These are phyloP conservation scores for Fusarium sp. DNA, from an alignment of 2,329 filamentous ascomycete species.

Conservation along the genomic window DNA sequence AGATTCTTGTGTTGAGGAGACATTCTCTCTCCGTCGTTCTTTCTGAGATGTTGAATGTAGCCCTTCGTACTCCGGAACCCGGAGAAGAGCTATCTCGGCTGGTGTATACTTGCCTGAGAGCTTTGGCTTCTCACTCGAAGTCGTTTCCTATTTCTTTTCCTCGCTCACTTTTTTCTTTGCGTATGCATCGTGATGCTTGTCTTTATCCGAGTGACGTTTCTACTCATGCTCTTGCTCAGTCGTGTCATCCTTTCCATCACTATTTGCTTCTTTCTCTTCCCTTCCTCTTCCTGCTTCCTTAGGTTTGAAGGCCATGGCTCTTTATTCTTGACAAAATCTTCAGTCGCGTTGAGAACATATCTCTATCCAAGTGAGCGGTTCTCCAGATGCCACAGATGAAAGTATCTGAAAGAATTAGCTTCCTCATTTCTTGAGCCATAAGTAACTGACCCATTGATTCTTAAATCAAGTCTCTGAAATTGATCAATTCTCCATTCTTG, in stretches of 20 bases:
- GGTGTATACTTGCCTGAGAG: neutral
- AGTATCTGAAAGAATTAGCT: neutral
- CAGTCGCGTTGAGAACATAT: neutral
- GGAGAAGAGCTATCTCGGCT: neutral
- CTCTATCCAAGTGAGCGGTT: neutral
- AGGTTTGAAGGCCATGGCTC: neutral
- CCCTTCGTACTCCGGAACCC: neutral
- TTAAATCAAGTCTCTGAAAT: neutral
- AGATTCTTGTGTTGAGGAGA: neutral
- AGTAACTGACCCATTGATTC: neutral
- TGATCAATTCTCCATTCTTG: neutral
- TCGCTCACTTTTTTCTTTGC: neutral
- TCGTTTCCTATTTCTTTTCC: neutral
- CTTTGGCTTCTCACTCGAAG: fast-evolving
- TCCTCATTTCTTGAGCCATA: neutral
- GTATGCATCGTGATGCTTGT: neutral
- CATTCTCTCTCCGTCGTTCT: neutral
- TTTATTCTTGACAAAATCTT: neutral
- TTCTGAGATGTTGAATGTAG: neutral
- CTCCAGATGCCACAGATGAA: neutral
- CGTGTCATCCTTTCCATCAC: neutral
- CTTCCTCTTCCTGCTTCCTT: neutral
- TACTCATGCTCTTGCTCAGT: neutral
- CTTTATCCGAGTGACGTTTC: neutral
- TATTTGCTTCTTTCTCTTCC: neutral